Evolutionary conservation across 768 basidiomycete genomes (phyloP).

Genomic region (Kwoniella botswanensis): DNA sequence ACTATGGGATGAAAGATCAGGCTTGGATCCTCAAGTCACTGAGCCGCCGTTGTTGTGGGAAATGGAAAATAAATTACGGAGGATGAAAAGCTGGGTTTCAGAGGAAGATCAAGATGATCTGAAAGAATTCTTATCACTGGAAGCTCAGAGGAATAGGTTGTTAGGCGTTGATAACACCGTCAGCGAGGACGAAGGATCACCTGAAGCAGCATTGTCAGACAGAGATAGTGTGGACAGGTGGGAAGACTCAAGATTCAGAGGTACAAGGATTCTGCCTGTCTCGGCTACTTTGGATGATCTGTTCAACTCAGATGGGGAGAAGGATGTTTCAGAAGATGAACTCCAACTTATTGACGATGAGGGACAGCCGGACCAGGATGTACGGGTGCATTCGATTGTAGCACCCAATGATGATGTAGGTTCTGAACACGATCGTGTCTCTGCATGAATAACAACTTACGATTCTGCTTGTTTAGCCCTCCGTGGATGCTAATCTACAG

Average conservation of each 20-base stretch:
- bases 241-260: conserved; percentile 9
- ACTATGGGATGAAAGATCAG: conserved; percentile 37
- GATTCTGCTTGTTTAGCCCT: too few species aligned
- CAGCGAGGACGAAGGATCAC: background rate
- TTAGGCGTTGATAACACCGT: conserved; percentile 6
- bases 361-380: background rate
- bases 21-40: conserved; percentile 29
- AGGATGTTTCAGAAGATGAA: conserved; percentile 17
- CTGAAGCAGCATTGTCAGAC: background rate
- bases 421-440: background rate
- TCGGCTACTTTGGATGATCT: conserved; percentile 15
- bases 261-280: conserved; percentile 13
- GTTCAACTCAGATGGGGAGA: conserved; percentile 24
- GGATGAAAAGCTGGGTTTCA: conserved; percentile 27
- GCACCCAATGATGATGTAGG: background rate
- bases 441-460: background rate
- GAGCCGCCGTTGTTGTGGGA: conserved; percentile 11
- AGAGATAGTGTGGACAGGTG: background rate
- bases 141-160: conserved; percentile 22
- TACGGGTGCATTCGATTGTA: background rate
- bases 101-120: conserved; percentile 44
- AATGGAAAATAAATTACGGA: background rate
- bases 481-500: too few species aligned
- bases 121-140: conserved; percentile 34
- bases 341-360: conserved; percentile 4